phyloP scores from a whole-genome alignment of 768 basidiomycete genomes.

The Daedaleopsis nitida region DNA sequence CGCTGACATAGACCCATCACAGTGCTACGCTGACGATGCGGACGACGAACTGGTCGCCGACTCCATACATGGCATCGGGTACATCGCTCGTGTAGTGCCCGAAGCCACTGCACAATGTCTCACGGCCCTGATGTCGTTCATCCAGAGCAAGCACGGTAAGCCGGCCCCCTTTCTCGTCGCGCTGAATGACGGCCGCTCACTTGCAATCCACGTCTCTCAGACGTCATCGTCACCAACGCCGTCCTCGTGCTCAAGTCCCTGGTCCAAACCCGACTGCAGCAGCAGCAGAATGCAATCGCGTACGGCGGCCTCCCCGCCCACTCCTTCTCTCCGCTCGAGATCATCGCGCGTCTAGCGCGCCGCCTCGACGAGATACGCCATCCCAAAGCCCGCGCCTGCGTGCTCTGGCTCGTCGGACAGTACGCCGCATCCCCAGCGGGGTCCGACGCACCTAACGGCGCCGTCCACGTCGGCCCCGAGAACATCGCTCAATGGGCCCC shows the following conservation, averaged over 20 bases:
- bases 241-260: constrained; percentile 86
- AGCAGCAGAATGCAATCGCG: constrained; percentile 30
- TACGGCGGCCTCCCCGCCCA: constrained; percentile 17
- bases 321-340: constrained; percentile 49
- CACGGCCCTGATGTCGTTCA: constrained; percentile 73
- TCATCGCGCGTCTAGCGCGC: constrained; percentile 79
- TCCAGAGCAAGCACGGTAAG: constrained; percentile 70
- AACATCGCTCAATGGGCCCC: constrained; percentile 82
- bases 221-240: constrained; percentile 74
- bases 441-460: constrained; percentile 12
- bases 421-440: constrained; percentile 61
- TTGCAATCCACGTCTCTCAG: constrained; percentile 39
- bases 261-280: constrained; percentile 65
- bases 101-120: constrained; percentile 73
- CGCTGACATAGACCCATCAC: background rate
- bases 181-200: background rate
- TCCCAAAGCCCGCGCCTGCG: constrained; percentile 79
- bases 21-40: constrained; percentile 84
- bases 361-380: constrained; percentile 81
- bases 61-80: constrained; percentile 79
- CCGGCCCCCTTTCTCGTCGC: too few species aligned
- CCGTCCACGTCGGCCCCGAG: constrained; percentile 40
- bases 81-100: constrained; percentile 68
- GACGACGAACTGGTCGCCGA: constrained; percentile 72
- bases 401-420: constrained; percentile 93